Conservation (phyloP, 1,284 basidiomycete genomes). For the Pseudozyma hubeiensis region DNA sequence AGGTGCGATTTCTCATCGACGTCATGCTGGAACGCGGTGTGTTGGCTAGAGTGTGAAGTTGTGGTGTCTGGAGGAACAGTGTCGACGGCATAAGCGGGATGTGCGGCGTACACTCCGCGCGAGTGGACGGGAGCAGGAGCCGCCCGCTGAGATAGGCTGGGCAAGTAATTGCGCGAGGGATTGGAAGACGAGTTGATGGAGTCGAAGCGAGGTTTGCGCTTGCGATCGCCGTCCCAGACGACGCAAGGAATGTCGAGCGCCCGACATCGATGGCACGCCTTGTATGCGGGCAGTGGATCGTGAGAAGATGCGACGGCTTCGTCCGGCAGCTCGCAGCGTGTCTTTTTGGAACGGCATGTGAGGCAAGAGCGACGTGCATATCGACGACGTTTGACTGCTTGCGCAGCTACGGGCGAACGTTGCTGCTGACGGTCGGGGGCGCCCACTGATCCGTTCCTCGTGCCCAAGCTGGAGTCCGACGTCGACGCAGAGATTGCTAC, state of each 20-base stretch:
- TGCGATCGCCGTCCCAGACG: constrained; percentile 49
- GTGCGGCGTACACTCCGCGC: background rate
- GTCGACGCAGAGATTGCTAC: background rate
- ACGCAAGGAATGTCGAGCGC: constrained; percentile 43
- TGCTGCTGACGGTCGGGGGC: background rate
- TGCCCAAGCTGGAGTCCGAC: background rate
- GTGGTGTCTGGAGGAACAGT: background rate
- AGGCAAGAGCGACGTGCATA: constrained; percentile 49
- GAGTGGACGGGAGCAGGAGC: background rate
- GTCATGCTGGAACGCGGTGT: background rate
- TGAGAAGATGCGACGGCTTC: constrained; percentile 30
- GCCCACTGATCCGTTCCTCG: background rate
- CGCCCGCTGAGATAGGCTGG: background rate
- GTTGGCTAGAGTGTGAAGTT: background rate
- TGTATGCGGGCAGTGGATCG: constrained; percentile 23
- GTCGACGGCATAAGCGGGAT: background rate
- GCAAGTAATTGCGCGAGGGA: background rate
- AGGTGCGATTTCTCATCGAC: background rate
- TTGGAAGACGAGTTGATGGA: background rate
- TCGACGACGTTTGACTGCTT: constrained; percentile 21
- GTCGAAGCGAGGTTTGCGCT: constrained; percentile 30
- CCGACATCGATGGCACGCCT: constrained; percentile 41
- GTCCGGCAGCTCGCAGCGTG: constrained; percentile 49
- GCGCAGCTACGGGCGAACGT: background rate
- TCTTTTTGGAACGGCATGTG: constrained; percentile 48